Conservation (phyloP, 495 filamentous ascomycete species). For the Thermothielavioides terrestris region DNA sequence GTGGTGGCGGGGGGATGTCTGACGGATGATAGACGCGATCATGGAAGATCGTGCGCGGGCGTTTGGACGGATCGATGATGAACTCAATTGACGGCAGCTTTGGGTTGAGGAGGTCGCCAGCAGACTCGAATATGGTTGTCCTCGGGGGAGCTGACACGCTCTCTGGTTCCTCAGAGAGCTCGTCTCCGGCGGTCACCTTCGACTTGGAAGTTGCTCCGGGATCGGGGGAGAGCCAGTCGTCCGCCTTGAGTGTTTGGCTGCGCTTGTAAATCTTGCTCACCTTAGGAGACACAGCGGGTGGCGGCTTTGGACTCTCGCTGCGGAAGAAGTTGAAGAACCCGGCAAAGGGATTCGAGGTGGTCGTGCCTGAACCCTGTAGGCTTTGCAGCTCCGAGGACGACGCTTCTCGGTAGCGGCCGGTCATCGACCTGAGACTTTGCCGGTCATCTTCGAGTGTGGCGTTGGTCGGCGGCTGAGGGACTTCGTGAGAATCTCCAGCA, state of each 20-base stretch:
- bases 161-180: conserved; percentile 34
- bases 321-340: conserved; percentile 58
- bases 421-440: conserved; percentile 34
- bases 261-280: conserved; percentile 66
- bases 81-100: conserved; percentile 74
- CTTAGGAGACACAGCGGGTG: conserved; percentile 33
- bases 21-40: conserved; percentile 89
- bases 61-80: conserved; percentile 68
- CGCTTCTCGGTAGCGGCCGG: conserved; percentile 13
- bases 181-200: conserved; percentile 35
- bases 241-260: conserved; percentile 57
- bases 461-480: conserved; percentile 52
- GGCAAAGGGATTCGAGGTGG: conserved; percentile 41
- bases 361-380: conserved; percentile 19
- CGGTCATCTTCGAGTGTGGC: conserved; percentile 47
- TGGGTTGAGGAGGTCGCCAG: conserved; percentile 83
- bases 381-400: conserved; percentile 14
- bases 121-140: conserved; percentile 91
- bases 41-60: conserved; percentile 92
- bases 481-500: conserved; percentile 34
- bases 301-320: conserved; percentile 28
- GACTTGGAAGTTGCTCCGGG: conserved; percentile 32
- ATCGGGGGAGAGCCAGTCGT: conserved; percentile 27
- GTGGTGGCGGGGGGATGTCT: conserved; percentile 78
- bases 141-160: conserved; percentile 63